Conservation (phyloP, 352 stramenopile genomes). For the Phytophthora vignae region DNA sequence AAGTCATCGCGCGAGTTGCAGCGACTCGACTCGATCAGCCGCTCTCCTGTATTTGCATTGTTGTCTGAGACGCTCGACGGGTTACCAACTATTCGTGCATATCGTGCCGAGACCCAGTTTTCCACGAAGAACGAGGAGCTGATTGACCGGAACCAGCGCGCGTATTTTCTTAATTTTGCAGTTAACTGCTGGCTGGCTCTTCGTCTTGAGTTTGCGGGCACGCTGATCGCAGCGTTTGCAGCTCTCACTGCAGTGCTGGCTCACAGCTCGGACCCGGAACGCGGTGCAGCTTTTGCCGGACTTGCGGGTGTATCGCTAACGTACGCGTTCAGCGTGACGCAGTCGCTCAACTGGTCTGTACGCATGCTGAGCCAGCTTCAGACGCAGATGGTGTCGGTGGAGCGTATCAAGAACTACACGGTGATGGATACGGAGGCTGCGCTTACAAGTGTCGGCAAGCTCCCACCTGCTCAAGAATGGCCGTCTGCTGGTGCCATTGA, state of each 20-base stretch:
- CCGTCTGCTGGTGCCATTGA: conserved; percentile 79
- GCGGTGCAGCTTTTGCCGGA: conserved; percentile 58
- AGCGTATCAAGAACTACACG: conserved; percentile 79
- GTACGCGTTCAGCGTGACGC: conserved; percentile 83
- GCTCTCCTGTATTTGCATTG: conserved; percentile 95
- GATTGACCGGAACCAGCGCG: conserved; percentile 74
- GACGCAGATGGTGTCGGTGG: conserved; percentile 82
- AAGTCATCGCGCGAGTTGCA: conserved; percentile 93
- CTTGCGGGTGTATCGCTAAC: conserved; percentile 77
- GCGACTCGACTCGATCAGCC: conserved; percentile 94
- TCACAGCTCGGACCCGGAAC: conserved; percentile 48
- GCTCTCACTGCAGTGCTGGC: conserved; percentile 63
- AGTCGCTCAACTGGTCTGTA: conserved; percentile 82
- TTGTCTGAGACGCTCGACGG: conserved; percentile 96
- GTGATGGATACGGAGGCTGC: conserved; percentile 74
- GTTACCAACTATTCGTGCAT: conserved; percentile 94
- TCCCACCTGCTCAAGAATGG: conserved; percentile 74
- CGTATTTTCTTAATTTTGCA: conserved; percentile 78
- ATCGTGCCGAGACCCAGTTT: conserved; percentile 61
- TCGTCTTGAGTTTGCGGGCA: conserved; percentile 77
- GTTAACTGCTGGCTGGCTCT: conserved; percentile 84
- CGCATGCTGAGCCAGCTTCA: conserved; percentile 81
- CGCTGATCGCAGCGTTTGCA: conserved; percentile 64
- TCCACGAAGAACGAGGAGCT: conserved; percentile 57
- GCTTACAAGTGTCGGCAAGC: conserved; percentile 90